Evolutionary conservation across 2,329 filamentous ascomycete genomes (phyloP).

Genomic region (Aspergillus pseudoterreus): DNA sequence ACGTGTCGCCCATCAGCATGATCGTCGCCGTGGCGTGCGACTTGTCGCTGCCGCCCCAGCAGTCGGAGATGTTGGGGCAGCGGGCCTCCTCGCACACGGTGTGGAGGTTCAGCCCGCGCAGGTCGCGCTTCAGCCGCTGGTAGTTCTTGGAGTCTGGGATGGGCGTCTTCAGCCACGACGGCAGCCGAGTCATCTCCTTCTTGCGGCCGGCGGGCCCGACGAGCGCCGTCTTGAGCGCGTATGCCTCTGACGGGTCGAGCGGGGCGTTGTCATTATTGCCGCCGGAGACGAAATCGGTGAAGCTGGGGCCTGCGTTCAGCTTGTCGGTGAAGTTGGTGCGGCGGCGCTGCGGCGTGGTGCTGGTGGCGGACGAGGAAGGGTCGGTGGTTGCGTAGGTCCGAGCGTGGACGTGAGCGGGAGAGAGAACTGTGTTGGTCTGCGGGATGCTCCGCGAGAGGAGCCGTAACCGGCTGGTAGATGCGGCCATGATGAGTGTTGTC

Average conservation of each 20-base stretch:
- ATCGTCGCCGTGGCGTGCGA: constrained; percentile 92
- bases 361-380: constrained; percentile 29
- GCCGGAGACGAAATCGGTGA: constrained; percentile 58
- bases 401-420: constrained; percentile 11
- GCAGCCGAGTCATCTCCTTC: constrained; percentile 69
- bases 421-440: constrained; percentile 14
- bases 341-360: constrained; percentile 53
- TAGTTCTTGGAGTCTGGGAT: constrained; percentile 84
- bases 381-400: constrained; percentile 40
- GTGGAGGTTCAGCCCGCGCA: constrained; percentile 83
- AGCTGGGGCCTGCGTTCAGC: constrained; percentile 62
- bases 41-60: constrained; percentile 91
- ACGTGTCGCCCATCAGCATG: constrained; percentile 99
- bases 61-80: constrained; percentile 96
- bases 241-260: constrained; percentile 49
- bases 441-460: constrained; percentile 22
- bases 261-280: constrained; percentile 35
- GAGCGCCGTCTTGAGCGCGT: constrained; percentile 59
- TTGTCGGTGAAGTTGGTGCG: constrained; percentile 59
- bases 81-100: constrained; percentile 97
- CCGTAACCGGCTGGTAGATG: constrained; percentile 29
- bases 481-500: constrained; percentile 28
- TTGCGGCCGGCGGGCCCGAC: constrained; percentile 60
- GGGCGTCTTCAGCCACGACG: constrained; percentile 93
- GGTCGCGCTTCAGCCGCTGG: constrained; percentile 91